Conservation (phyloP, 768 basidiomycete genomes). For the Cystofilobasidium macerans region DNA sequence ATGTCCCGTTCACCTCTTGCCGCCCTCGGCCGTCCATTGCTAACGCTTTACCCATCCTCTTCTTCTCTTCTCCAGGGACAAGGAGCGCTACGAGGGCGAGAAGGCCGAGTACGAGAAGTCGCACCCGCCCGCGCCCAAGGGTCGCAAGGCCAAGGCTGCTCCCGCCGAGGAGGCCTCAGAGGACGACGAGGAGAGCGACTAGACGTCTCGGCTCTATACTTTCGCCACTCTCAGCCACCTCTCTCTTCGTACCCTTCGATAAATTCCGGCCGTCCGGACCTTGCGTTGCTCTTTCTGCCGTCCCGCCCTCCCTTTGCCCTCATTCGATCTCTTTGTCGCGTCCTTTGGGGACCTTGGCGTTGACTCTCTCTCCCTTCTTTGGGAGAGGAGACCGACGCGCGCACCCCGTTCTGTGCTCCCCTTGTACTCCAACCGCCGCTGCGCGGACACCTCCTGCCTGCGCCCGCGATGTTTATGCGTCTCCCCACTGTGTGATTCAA, state of each 20-base stretch:
- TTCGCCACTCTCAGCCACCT: no score
- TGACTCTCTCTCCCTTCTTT: no score
- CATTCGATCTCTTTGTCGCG: background rate
- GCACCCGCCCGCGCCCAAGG: background rate
- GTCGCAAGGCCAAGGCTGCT: background rate
- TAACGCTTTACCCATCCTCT: background rate
- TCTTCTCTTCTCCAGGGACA: background rate
- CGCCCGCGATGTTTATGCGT: no score
- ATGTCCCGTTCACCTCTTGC: background rate
- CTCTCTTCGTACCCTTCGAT: no score
- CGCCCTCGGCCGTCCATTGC: background rate
- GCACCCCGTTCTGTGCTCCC: no score
- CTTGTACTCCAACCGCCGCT: no score
- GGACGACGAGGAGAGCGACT: background rate
- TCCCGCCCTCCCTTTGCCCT: background rate
- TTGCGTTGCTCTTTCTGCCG: no score
- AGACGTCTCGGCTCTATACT: background rate
- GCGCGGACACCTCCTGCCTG: no score
- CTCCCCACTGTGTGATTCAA: no score
- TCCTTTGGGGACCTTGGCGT: no score
- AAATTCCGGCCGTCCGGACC: no score
- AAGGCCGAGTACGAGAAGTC: conserved; percentile 6
- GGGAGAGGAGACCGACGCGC: no score
- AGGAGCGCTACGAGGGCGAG: conserved; percentile 3
- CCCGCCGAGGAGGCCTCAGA: background rate